These are phyloP conservation scores for Gossypium davidsonii DNA, from an alignment of 441 rosid genomes.

Conservation along the genomic window DNA sequence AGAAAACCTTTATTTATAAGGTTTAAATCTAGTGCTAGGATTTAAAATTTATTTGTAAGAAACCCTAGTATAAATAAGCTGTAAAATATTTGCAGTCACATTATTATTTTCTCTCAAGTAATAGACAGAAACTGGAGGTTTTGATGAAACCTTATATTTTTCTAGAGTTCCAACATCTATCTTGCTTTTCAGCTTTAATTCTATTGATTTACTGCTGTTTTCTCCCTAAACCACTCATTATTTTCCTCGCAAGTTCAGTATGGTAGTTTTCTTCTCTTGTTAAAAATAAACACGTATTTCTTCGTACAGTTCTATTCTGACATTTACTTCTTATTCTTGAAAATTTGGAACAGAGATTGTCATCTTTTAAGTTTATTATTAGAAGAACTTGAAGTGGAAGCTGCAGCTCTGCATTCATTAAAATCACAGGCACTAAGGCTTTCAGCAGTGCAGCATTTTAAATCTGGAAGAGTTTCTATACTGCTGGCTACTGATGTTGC, in stretches of 20 bases:
- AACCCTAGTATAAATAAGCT: neutral
- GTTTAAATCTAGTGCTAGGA: neutral
- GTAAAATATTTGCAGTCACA: neutral
- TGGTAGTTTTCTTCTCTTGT: neutral
- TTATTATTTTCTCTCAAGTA: neutral
- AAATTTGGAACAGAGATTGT: conserved; percentile 49
- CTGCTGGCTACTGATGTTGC: conserved; percentile 93
- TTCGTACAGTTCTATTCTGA: neutral
- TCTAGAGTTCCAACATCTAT: neutral
- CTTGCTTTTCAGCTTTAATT: neutral
- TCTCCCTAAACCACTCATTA: neutral
- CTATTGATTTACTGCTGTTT: neutral
- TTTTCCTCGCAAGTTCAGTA: neutral
- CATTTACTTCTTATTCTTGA: neutral
- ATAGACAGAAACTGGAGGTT: neutral
- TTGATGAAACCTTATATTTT: neutral
- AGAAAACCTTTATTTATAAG: too few species aligned
- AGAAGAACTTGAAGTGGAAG: conserved; percentile 79
- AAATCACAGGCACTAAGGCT: conserved; percentile 77
- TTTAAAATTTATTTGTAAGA: neutral
- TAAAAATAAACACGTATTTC: neutral
- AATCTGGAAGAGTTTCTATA: conserved; percentile 72
- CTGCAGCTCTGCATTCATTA: conserved; percentile 68
- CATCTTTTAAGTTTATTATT: conserved; percentile 66
- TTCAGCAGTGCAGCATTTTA: conserved; percentile 71